Conservation (phyloP, 441 rosid genomes). For the Mallotus repandus region DNA sequence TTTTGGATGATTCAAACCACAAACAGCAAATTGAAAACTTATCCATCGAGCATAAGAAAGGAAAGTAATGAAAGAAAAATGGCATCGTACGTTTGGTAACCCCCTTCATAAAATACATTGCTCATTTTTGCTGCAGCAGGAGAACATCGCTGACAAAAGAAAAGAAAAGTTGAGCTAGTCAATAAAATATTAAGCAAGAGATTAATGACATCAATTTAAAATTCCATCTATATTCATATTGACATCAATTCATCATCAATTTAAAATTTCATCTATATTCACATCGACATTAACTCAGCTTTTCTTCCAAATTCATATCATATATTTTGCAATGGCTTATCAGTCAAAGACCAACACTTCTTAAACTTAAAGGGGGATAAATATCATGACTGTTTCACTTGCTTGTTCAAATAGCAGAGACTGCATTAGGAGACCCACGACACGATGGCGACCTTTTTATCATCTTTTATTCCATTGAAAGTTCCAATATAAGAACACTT, state of each 20-base stretch:
- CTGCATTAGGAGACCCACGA: no score
- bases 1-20: neutral
- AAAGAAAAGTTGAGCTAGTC: neutral
- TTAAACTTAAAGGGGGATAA: neutral
- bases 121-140: constrained; percentile 38
- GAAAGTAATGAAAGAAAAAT: constrained; percentile 9
- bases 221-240: no score
- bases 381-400: no score
- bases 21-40: neutral
- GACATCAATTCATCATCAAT: no score
- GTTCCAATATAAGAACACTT: no score
- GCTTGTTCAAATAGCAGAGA: neutral
- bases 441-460: no score
- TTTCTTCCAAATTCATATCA: neutral
- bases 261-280: no score
- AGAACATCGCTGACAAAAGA: constrained; percentile 36
- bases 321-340: neutral
- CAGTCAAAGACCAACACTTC: neutral
- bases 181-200: neutral
- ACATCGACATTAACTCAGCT: neutral
- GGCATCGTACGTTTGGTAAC: constrained; percentile 36
- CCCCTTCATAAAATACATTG: constrained; percentile 33
- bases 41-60: neutral
- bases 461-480: no score
- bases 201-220: neutral